Percentiles rank a stretch among this genome's conserved stretches.
phyloP scores from a whole-genome alignment of 805 yeast genomes.

The Hanseniaspora occidentalis region DNA sequence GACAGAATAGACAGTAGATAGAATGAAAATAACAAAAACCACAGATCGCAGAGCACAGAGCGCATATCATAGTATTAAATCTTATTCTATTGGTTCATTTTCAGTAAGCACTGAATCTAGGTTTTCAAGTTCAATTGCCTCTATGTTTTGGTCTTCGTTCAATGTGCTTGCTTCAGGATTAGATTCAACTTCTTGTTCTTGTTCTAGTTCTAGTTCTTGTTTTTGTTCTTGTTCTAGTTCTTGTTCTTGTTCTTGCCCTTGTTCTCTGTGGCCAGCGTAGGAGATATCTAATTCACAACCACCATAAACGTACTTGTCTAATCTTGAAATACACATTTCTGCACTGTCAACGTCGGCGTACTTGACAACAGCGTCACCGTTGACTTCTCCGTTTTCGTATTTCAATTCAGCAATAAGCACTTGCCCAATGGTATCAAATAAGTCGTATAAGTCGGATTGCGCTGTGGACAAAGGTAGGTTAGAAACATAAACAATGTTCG shows the following conservation, averaged over 20 bases:
- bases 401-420: slow-evolving; percentile 70
- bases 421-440: slow-evolving; percentile 74
- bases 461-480: slow-evolving; percentile 89
- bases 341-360: slow-evolving; percentile 59
- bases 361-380: slow-evolving; percentile 79
- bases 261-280: slow-evolving; percentile 36
- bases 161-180: too few species aligned
- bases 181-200: too few species aligned
- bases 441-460: slow-evolving; percentile 67
- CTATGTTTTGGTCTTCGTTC: too few species aligned
- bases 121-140: too few species aligned
- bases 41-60: too few species aligned
- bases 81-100: too few species aligned
- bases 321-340: slow-evolving; percentile 57
- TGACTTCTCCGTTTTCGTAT: slow-evolving; percentile 48
- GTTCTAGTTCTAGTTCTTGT: background rate
- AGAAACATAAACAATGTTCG: slow-evolving; percentile 49
- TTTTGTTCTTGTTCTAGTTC: background rate
- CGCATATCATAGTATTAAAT: too few species aligned
- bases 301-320: slow-evolving; percentile 76
- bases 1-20: too few species aligned
- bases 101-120: too few species aligned
- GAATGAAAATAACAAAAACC: too few species aligned
- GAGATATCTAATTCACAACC: slow-evolving; percentile 59
- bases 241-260: background rate